Evolutionary conservation across 345 rosid genomes (phyloP).

Genomic region (Laguncularia racemosa): DNA sequence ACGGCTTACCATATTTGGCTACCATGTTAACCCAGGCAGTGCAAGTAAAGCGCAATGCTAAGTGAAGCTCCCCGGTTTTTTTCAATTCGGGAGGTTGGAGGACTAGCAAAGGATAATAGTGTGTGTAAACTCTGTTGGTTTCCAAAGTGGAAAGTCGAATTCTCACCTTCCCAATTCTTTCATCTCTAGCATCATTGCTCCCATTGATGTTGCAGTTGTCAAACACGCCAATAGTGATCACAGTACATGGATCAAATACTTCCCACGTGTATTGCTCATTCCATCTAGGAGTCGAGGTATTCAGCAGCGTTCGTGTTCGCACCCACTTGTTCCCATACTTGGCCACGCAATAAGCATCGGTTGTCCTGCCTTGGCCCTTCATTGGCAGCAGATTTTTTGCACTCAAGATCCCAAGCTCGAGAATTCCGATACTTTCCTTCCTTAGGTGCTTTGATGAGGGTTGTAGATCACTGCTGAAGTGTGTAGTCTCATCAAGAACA

Average conservation of each 20-base stretch:
- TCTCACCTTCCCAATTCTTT: constrained; percentile 40
- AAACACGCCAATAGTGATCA: constrained; percentile 57
- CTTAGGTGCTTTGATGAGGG: constrained; percentile 75
- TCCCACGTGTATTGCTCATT: constrained; percentile 99
- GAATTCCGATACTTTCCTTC: constrained; percentile 66
- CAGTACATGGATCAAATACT: constrained; percentile 87
- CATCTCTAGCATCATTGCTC: constrained; percentile 22
- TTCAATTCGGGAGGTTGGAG: constrained; percentile 32
- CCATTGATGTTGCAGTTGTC: constrained; percentile 42
- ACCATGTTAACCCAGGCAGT: constrained; percentile 37
- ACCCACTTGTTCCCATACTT: constrained; percentile 98
- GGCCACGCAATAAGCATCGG: constrained; percentile 94
- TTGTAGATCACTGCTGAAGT: constrained; percentile 87
- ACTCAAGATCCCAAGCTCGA: constrained; percentile 79
- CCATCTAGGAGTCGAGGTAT: constrained; percentile 71
- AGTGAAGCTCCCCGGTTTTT: constrained; percentile 44
- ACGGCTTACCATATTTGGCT: constrained; percentile 31
- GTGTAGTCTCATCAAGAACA: constrained; percentile 93
- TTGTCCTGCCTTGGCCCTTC: constrained; percentile 71
- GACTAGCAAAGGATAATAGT: constrained; percentile 40
- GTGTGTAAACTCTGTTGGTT: constrained; percentile 42
- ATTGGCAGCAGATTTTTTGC: constrained; percentile 72
- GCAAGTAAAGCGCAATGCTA: constrained; percentile 41
- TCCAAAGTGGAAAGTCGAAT: constrained; percentile 49
- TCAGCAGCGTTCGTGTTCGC: constrained; percentile 84